Base-by-base conservation (phyloP, 306 rosid species). In the Myrica gale region DNA sequence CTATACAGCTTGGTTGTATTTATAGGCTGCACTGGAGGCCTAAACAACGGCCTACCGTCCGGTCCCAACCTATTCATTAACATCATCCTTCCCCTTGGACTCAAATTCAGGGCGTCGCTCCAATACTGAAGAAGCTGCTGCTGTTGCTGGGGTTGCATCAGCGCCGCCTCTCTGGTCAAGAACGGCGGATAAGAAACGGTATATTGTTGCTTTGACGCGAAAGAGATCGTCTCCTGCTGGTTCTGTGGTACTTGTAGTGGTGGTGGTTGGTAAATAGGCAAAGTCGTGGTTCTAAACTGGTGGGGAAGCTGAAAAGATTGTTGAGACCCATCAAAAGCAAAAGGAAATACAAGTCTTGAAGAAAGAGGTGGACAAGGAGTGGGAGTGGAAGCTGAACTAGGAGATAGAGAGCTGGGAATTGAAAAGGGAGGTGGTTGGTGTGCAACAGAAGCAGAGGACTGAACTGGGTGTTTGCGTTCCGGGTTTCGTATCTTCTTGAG, bases 1-100 rank as follows among this genome's bases (percentile, higher is more conserved):
- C 98, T 85, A 75, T 95, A 95, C 17, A 95, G 97, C 79, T 89
- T 95, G 0, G 92, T 95, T 0, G 98, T 82, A 62, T 86, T 89
- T 21, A 89, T 8, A 1, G 97, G 96, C 82, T 86, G 93, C 21
- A 42, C 26, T 4, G 87, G 88, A 0, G 89, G 88, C 81, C 93
- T 75, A 39, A 83, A 82, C 84, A 89, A 1, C 16, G 86, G 84
- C 66, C 86, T 79, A 7, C 82, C 85, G 55, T 86, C 84, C 1
- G 87, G 82, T 4, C 93, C 89, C 7, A 88, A 72, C 45, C 87
- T 56, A 79, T 45, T 87, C 96, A 90, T 90, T 90, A 88, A 85
- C 82, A 85, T 84, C 91, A 87, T 80, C 75, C 85, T 84, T 12
- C 89, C 92, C 77, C 89, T 87, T 46, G 97, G 93, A 73, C 91